phyloP scores from a whole-genome alignment of 805 yeast species.

The Zygoascus ofunaensis region DNA sequence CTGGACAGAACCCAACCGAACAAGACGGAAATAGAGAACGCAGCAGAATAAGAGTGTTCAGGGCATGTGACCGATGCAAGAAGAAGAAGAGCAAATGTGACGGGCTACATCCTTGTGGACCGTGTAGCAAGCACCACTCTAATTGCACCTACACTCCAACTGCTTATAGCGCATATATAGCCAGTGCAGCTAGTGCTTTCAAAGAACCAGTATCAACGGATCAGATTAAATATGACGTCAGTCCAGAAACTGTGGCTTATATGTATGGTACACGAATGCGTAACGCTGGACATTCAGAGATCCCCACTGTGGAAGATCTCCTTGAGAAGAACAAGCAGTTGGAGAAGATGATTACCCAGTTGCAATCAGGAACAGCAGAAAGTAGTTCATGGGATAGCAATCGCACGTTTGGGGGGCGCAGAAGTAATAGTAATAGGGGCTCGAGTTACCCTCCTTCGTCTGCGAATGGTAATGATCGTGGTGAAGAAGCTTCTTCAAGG shows the following conservation, averaged over 20 bases:
- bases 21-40: too few species aligned
- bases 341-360: conserved; percentile 6
- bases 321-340: conserved; percentile 1
- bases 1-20: too few species aligned
- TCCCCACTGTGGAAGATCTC: background rate
- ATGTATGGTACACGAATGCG: background rate
- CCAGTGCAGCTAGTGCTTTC: background rate
- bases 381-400: background rate
- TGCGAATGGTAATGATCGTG: background rate
- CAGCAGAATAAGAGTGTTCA: conserved; percentile 30
- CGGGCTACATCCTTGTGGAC: conserved; percentile 42
- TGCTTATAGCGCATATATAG: background rate
- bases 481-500: too few species aligned
- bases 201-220: conserved; percentile 1
- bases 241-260: background rate
- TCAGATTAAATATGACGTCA: background rate
- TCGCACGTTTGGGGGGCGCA: background rate
- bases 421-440: too few species aligned
- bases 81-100: conserved; percentile 50
- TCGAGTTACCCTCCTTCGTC: background rate
- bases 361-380: background rate
- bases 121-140: conserved; percentile 34
- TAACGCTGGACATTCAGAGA: background rate
- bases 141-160: conserved; percentile 16
- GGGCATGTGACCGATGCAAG: conserved; percentile 50